Conservation (phyloP, 805 yeast genomes). For the Sugiyamaella americana region DNA sequence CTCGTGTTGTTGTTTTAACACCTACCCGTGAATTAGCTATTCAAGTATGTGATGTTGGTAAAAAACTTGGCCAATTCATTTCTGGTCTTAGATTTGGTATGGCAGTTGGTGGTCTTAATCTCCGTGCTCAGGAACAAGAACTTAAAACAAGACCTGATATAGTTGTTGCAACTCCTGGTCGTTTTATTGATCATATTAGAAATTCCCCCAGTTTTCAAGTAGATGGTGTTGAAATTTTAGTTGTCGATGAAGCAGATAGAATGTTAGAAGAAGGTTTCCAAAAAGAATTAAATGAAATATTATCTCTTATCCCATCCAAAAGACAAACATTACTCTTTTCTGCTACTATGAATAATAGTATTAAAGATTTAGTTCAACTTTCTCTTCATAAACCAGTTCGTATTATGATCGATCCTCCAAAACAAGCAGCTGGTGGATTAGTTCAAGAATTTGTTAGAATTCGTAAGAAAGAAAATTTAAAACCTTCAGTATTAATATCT, state of each 20-base stretch:
- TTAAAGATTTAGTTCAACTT: conserved; percentile 79
- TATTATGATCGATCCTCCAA: conserved; percentile 94
- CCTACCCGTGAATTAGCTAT: conserved; percentile 98
- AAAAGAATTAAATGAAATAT: conserved; percentile 84
- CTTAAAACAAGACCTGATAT: conserved; percentile 89
- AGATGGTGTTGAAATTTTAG: conserved; percentile 82
- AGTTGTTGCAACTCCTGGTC: conserved; percentile 97
- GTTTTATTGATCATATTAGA: conserved; percentile 93
- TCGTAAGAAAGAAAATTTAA: conserved; percentile 76
- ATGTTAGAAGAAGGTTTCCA: conserved; percentile 99
- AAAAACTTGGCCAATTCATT: conserved; percentile 71
- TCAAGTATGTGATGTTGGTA: conserved; percentile 92
- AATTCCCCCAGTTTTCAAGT: conserved; percentile 90
- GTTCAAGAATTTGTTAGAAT: conserved; percentile 92
- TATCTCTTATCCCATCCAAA: conserved; percentile 78
- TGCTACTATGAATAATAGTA: conserved; percentile 95
- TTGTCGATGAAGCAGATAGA: conserved; percentile 97
- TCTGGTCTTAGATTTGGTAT: conserved; percentile 77
- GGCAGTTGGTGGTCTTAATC: conserved; percentile 96
- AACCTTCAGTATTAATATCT: conserved; percentile 75
- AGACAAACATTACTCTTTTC: conserved; percentile 93
- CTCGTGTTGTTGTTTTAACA: conserved; percentile 83
- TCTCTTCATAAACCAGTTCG: conserved; percentile 88
- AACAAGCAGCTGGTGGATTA: conserved; percentile 85
- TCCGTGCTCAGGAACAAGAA: conserved; percentile 93